phyloP scores from a whole-genome alignment of 805 yeast species.

The Grigorovia jiainica region DNA sequence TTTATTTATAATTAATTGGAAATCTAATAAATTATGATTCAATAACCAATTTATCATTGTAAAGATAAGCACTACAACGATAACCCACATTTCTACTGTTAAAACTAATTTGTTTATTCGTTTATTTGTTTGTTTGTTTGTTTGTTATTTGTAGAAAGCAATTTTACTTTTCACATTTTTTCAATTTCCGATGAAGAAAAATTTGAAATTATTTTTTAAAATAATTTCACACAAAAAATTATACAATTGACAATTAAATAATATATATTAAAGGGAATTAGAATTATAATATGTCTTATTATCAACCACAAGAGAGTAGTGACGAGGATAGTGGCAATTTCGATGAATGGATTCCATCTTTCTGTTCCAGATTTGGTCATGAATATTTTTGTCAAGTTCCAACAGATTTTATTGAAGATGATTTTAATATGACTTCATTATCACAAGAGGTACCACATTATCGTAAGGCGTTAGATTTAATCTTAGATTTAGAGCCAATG shows the following conservation, averaged over 20 bases:
- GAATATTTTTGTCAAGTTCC: slow-evolving; percentile 89
- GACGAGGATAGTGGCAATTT: slow-evolving; percentile 26
- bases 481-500: slow-evolving; percentile 65
- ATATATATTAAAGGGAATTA: too few relatives aligned
- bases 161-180: too few relatives aligned
- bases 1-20: not conserved
- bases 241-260: too few relatives aligned
- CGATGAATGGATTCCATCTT: slow-evolving; percentile 76
- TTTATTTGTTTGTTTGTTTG: too few relatives aligned
- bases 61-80: not conserved
- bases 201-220: too few relatives aligned
- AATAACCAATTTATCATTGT: not conserved
- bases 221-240: too few relatives aligned
- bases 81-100: not conserved
- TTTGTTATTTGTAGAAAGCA: too few relatives aligned
- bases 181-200: too few relatives aligned
- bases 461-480: slow-evolving; percentile 83
- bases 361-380: slow-evolving; percentile 70
- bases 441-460: slow-evolving; percentile 80
- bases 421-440: slow-evolving; percentile 88
- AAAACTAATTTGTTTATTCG: too few relatives aligned
- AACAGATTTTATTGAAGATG: slow-evolving; percentile 91
- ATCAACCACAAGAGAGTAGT: slow-evolving; percentile 6
- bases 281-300: not conserved
- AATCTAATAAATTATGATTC: not conserved